These are phyloP conservation scores for Aureobasidium pullulans DNA, from an alignment of 2,329 filamentous ascomycete species.

Conservation along the genomic window DNA sequence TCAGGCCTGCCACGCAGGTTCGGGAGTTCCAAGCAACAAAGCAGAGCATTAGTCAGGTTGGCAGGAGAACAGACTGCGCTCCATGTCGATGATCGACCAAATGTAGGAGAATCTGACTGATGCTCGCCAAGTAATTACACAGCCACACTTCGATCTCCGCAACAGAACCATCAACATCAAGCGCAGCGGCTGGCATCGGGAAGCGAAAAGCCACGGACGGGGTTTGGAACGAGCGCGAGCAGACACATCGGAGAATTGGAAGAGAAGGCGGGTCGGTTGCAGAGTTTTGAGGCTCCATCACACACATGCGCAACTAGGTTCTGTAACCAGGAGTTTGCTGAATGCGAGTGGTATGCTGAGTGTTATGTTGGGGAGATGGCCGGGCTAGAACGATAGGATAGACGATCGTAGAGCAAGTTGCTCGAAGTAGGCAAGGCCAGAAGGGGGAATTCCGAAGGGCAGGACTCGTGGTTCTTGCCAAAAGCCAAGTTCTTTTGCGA, in stretches of 20 bases:
- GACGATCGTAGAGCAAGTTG: no score
- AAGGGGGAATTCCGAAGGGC: background rate
- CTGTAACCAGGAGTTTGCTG: background rate
- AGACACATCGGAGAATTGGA: background rate
- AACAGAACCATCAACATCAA: background rate
- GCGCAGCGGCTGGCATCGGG: slow-evolving; percentile 4
- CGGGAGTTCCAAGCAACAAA: background rate
- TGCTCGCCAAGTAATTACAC: background rate
- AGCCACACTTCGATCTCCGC: slow-evolving; percentile 11
- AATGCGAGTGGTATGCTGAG: background rate
- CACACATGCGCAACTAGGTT: background rate
- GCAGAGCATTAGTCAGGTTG: background rate
- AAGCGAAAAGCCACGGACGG: slow-evolving; percentile 10
- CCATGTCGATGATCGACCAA: background rate
- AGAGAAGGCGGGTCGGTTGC: slow-evolving; percentile 4
- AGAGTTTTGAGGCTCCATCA: background rate
- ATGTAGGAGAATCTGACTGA: background rate
- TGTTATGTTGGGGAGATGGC: background rate
- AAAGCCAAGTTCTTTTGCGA: background rate
- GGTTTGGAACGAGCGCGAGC: slow-evolving; percentile 3
- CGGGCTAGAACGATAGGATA: background rate
- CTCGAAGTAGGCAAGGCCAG: background rate
- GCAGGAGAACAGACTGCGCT: background rate
- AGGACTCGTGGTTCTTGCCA: background rate
- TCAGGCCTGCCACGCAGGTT: background rate